Evolutionary conservation across 371 early-diverging fungal genomes (phyloP), one percentile per base, ranked within the genome.

Genomic region (Syncephalastrum monosporum): DNA sequence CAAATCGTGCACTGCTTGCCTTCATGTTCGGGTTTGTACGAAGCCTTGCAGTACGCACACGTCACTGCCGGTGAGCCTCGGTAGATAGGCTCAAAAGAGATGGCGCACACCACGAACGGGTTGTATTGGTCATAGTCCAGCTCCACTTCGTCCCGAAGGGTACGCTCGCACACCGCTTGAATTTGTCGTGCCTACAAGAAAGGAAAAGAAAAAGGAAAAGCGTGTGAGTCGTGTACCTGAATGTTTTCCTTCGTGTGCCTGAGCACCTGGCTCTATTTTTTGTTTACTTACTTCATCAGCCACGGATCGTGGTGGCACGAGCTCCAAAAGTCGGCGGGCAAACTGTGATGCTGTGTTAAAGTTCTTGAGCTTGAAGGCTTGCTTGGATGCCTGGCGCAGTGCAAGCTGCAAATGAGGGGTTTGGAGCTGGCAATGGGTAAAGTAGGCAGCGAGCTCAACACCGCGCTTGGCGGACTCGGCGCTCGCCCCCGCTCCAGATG

Each of bases 121-220:
- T 93, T 95, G 79, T 89, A 91, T 69, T 90, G 92, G 70, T 97
- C 94, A 73, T 94, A 96, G 50, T 92, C 86, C 45, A 97, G 64
- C n/a, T 79, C 68, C 42, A 94, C 76, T 65, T 85, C 87, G 72
- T 97, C 94, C 25, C 82, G 81, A 52, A 91, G 84, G 49, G 81
- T 90, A 46, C 85, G 87, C 65, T 94, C 93, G 56, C 88, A 85
- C 4, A 87, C 82, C 5, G 82, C 65, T 64, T 90, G 85, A 60
- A 95, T 86, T 74, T 91, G 88, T 48, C 88, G 88, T 5, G 94
- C 93, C 86, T 91, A 21, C 21, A 38, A 23, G 38, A 50, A 38
- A 12, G 42, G 0, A 41, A 38, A 38, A 12, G 42, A 0, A 41
- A 38, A 38, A 42, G 33, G 23, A 27, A 53, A 53, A 41, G 42